Base-by-base conservation (phyloP, 192 early-diverging fungal genomes). In the Coemansia javaensis region DNA sequence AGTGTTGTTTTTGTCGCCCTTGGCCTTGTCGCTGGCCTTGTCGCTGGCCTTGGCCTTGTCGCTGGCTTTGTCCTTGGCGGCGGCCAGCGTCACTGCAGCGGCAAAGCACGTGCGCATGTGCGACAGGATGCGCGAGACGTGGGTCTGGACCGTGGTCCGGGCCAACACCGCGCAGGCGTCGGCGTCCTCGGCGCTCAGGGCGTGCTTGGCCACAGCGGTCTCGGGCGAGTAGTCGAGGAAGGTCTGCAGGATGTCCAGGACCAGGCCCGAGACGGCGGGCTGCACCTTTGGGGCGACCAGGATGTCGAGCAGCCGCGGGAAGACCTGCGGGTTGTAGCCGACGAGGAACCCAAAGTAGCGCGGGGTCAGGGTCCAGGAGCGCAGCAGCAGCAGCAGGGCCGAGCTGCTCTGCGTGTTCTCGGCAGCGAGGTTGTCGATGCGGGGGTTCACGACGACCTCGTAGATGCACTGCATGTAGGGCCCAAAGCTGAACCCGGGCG, bases 401-500 rank as follows among this genome's bases (percentile, higher is more conserved):
- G 87, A 90, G 3, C 90, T 81, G 32, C 84, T 79, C 63, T 98
- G 94, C 5, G 92, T 92, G 58, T 90, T 92, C 59, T 99, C 97
- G 14, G 56, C 56, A 22, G 73, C 77, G 17, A 98, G 77, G 13
- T 67, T 79, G 20, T 79, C 64, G 13, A 99, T 60, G 18, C 90
- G 81, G 11, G 81, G 71, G 33, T 80, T 65, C 20, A 99, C 78
- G 32, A 85, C 84, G 1, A 78, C 64, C 13, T 70, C 46, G 47
- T 82, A 97, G 60, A 98, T 85, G 32, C 79, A 79, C 11, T 78
- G 68, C 13, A 94, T 63, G 50, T 88, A 94, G 6, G 87, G 80
- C 2, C 43, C 25, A 63, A 91, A 98, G 56, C 90, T 79, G 54
- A 92, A 90, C 39, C 49, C 46, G 18, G 80, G 76, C 15, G 80